These are phyloP conservation scores for Pulicaria dysenterica DNA, from an alignment of 129 eudicot genomes.

Conservation along the genomic window DNA sequence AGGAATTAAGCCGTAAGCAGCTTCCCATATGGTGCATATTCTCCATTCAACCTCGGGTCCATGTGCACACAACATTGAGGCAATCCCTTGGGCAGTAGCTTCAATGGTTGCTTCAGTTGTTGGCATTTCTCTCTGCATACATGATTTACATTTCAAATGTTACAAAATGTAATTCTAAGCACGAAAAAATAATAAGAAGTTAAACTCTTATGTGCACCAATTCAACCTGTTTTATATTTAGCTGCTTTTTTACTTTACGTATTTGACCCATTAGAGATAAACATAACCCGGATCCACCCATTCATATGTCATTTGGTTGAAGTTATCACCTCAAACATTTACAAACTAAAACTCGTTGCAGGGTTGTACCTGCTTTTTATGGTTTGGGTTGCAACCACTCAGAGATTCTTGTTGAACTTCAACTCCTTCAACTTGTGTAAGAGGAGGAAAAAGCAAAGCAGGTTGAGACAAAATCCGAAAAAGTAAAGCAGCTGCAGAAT, in stretches of 20 bases:
- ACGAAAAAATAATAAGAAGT: background rate
- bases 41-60: conserved; percentile 99
- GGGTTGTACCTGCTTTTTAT: conserved; percentile 59
- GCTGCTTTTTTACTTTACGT: background rate
- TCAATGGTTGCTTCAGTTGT: conserved; percentile 87
- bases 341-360: conserved; percentile 18
- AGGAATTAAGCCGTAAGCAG: conserved; percentile 96
- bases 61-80: conserved; percentile 95
- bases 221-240: background rate
- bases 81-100: conserved; percentile 98
- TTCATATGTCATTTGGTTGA: background rate
- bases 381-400: conserved; percentile 53
- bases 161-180: background rate
- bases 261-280: background rate
- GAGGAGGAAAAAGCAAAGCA: conserved; percentile 93
- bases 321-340: background rate
- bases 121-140: conserved; percentile 67
- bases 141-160: background rate
- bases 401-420: conserved; percentile 59
- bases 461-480: conserved; percentile 96
- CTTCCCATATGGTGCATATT: conserved; percentile 99
- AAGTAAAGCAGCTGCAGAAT: conserved; percentile 97
- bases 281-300: background rate
- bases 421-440: conserved; percentile 82
- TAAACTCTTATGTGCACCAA: too few species aligned